These are phyloP conservation scores for Limnomonas spitsbergensis DNA, from an alignment of 139 green algal genomes.

Conservation along the genomic window DNA sequence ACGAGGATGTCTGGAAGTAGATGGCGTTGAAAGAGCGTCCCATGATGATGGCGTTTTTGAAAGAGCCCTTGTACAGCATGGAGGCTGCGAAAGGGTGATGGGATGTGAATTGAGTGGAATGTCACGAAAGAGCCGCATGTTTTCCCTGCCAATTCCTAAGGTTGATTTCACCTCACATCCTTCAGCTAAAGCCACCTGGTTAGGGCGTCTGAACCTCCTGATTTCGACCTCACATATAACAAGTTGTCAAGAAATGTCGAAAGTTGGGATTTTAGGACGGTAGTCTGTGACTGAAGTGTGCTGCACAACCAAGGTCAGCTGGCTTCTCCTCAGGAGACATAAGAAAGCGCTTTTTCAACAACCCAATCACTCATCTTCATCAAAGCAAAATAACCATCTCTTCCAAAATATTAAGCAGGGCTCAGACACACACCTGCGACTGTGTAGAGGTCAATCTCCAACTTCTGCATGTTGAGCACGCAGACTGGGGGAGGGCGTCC, in stretches of 20 bases:
- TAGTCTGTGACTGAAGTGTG: no score
- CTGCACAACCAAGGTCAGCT: no score
- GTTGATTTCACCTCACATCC: no score
- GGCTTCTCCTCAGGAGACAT: background rate
- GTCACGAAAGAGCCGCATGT: no score
- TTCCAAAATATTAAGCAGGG: no score
- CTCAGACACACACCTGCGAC: background rate
- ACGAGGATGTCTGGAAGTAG: background rate
- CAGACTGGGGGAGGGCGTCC: background rate
- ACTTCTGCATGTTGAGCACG: background rate
- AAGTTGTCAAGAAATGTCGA: background rate
- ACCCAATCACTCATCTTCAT: background rate
- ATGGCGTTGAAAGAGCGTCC: background rate
- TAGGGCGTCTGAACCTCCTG: no score
- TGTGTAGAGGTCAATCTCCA: background rate
- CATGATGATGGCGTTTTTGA: background rate
- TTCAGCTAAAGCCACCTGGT: no score
- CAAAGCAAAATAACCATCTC: no score
- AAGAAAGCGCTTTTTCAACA: background rate
- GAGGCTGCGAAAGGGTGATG: background rate
- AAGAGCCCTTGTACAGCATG: background rate
- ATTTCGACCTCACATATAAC: background rate
- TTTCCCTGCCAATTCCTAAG: no score
- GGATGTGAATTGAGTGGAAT: no score
- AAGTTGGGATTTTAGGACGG: background rate